phyloP scores from a whole-genome alignment of 2,329 filamentous ascomycete species.

The Nothophaeocryptopus gaeumannii region DNA sequence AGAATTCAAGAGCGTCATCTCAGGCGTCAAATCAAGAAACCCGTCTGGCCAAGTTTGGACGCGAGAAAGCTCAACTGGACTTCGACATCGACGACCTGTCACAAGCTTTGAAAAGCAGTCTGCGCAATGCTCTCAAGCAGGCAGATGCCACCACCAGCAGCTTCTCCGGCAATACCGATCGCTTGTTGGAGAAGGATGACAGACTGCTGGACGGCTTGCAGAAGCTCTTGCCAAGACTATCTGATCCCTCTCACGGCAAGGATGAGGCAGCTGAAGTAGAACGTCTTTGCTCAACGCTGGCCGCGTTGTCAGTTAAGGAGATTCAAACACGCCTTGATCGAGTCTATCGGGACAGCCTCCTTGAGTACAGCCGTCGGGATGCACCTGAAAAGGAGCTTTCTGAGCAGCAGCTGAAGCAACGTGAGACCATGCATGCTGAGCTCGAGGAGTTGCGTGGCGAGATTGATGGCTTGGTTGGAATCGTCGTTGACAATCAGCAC shows the following conservation, averaged over 20 bases:
- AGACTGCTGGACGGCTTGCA: conserved; percentile 63
- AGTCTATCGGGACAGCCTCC: conserved; percentile 43
- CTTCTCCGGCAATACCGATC: conserved; percentile 53
- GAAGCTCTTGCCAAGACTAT: conserved; percentile 62
- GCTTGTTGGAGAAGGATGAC: conserved; percentile 54
- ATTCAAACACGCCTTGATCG: conserved; percentile 48
- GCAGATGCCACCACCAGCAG: conserved; percentile 44
- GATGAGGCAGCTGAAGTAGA: conserved; percentile 51
- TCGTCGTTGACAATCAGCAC: conserved; percentile 67
- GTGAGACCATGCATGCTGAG: conserved; percentile 57
- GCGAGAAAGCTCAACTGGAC: conserved; percentile 44
- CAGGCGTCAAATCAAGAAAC: conserved; percentile 6
- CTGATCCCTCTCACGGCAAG: conserved; percentile 46
- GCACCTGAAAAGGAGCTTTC: conserved; percentile 25
- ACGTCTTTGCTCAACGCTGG: conserved; percentile 51
- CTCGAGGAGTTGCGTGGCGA: conserved; percentile 68
- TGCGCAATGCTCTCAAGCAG: conserved; percentile 48
- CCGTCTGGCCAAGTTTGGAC: conserved; percentile 27
- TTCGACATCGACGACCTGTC: conserved; percentile 36
- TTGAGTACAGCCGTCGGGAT: conserved; percentile 3
- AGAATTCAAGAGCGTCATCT: conserved; percentile 23
- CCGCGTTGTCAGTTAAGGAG: conserved; percentile 40
- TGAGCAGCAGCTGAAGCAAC: conserved; percentile 24
- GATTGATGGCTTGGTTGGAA: conserved; percentile 66
- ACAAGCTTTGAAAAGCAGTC: conserved; percentile 30